phyloP scores from a whole-genome alignment of 495 filamentous ascomycete species.

The Echria macrotheca region DNA sequence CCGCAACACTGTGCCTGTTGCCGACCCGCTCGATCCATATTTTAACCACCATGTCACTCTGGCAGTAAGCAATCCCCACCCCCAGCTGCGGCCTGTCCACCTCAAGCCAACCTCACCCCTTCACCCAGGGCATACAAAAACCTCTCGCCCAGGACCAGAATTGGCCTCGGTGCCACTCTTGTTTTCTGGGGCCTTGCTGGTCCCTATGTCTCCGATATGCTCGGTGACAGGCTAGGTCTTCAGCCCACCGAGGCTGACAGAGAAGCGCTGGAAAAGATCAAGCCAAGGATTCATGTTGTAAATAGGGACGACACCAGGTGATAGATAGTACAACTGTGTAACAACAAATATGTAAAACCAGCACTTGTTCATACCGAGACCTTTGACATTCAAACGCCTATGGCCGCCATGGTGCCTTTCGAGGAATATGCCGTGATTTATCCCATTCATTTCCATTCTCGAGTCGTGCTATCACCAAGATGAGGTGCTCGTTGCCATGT shows the following conservation, averaged over 20 bases:
- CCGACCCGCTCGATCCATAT: no score
- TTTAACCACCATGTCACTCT: constrained; percentile 23
- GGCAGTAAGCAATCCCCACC: constrained; percentile 11
- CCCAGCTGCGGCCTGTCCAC: background rate
- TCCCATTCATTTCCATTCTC: no score
- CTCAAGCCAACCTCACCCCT: background rate
- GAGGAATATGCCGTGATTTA: no score
- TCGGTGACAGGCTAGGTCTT: constrained; percentile 38
- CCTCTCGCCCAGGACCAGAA: constrained; percentile 31
- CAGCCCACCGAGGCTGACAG: constrained; percentile 41
- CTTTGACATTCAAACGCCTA: no score
- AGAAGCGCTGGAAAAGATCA: constrained; percentile 30
- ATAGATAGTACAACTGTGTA: background rate
- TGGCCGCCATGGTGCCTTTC: no score
- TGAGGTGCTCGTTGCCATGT: no score
- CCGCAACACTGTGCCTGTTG: no score
- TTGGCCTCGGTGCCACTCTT: constrained; percentile 37
- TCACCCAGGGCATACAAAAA: constrained; percentile 26
- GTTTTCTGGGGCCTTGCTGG: constrained; percentile 41
- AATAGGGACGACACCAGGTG: constrained; percentile 18
- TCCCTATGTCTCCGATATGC: constrained; percentile 33
- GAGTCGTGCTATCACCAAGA: no score
- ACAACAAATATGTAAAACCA: background rate
- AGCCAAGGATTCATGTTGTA: constrained; percentile 36
- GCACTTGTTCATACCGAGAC: no score